Evolutionary conservation across 2,329 filamentous ascomycete genomes (phyloP), one percentile per base, ranked within the genome.

Genomic region (Exophiala spinifera): DNA sequence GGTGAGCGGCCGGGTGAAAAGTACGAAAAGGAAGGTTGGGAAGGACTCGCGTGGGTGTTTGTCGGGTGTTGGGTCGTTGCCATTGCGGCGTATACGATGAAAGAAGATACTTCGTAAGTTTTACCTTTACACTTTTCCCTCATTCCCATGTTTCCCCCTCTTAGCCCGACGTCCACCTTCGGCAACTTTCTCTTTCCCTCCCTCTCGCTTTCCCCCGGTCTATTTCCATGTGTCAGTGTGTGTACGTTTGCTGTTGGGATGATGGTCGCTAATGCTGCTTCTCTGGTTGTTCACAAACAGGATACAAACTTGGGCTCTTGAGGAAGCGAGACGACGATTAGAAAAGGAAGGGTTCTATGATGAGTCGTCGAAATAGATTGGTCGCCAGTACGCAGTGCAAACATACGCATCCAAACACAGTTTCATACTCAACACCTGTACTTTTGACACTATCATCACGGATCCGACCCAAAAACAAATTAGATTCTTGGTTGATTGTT

Each of bases 301-400:
- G 73, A 96, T 99, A 84, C 94, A 97, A 79, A 97, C 92, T 51
- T 99, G 94, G 94, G 94, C 94, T 60, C 84, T 99, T 40, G 94
- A 99, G 76, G 94, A 99, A 78, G 94, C 94, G 49, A 84, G 94
- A 69, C 84, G 94, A 78, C 83, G 94, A 78, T 85, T 99, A 81
- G 94, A 99, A 78, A 88, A 85, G 57, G 94, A 99, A 79, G 94
- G 94, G 56, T 91, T 97, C 69, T 76, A 97, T 69, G 84, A 89
- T 68, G 92, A 96, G 21, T 53, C 54, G 21, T 53, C 54, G 40
- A 60, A 60, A 57, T 60, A 55, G n/a, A n/a, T n/a, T n/a, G n/a
- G n/a, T n/a, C n/a, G n/a, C n/a, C n/a, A n/a, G n/a, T n/a, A n/a
- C n/a, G n/a, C n/a, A n/a, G n/a, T n/a, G n/a, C n/a, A n/a, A n/a